Evolutionary conservation across 768 basidiomycete species (phyloP), one percentile per base, ranked within the genome.

Genomic region (Calocera cornea): DNA sequence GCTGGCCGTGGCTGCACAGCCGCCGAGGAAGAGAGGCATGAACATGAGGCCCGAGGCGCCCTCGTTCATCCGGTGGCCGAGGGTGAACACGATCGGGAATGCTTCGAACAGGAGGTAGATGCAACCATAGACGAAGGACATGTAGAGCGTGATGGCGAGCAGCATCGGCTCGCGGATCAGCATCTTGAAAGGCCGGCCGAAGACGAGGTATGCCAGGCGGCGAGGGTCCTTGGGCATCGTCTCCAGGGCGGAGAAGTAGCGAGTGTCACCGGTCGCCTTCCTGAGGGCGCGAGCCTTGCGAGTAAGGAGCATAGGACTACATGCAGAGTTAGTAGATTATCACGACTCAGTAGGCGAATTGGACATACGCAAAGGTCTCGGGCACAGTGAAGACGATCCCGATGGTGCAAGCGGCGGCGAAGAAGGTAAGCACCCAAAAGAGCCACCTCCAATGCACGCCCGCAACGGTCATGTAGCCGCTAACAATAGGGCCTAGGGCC

Each of bases 151-250:
- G 16, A 75, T 68, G 44, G 71, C 65, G 10, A 68, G n/a, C 0
- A 75, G 66, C 69, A 76, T 74, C 1, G 75, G 75, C 69, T 75
- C 75, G 5, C 70, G 31, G 65, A 71, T 12, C 3, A 75, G 50
- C 70, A 74, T 71, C 34, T 41, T 64, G 72, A 75, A 83, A 0
- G 87, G 87, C 0, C 86, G 80, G 69, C 80, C 80, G 40, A 88
- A 70, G 0, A 85, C 87, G 38, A 86, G 81, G 65, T 83, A 77
- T 27, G 85, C 24, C 29, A 8, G 73, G 71, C 29, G 33, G 11
- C 36, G 34, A 17, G 66, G 68, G 1, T 73, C 73, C 70, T 73
- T 74, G 1, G 65, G 50, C 10, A 72, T 72, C 2, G 31, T 22
- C 22, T 75, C 66, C 72, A 73, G 68, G n/a, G 75, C 75, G 0